A percentile compares a stretch with the other conserved stretches of the same genome.
Conservation (phyloP, 2,329 filamentous ascomycete species). For the Botrytis tulipae region DNA sequence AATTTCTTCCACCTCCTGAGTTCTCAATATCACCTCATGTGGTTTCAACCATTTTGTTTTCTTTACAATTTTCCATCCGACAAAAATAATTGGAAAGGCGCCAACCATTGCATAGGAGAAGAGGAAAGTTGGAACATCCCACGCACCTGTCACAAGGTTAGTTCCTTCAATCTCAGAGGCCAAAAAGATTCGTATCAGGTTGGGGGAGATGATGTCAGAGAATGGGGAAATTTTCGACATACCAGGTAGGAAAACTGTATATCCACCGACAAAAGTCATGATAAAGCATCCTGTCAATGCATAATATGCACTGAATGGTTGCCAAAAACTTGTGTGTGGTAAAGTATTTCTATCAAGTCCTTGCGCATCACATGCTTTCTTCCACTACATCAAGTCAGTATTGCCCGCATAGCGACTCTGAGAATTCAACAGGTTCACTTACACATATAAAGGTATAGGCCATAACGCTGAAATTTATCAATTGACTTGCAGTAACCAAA, state of each 20-base stretch:
- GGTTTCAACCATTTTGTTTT: conserved; percentile 52
- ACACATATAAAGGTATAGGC: conserved; percentile 51
- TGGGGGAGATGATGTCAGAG: too few relatives aligned
- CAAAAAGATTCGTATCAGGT: neutral
- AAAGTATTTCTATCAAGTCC: conserved; percentile 42
- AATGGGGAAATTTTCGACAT: neutral
- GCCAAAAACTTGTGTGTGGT: conserved; percentile 54
- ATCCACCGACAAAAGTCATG: conserved; percentile 62
- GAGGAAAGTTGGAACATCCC: conserved; percentile 60
- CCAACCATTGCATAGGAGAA: conserved; percentile 60
- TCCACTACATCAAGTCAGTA: conserved; percentile 44
- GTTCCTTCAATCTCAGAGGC: neutral
- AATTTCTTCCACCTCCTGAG: conserved; percentile 57
- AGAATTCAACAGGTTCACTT: neutral
- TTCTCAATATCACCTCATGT: conserved; percentile 52
- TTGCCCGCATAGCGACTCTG: neutral
- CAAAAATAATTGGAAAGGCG: conserved; percentile 57
- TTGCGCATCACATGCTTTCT: conserved; percentile 48
- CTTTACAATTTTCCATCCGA: conserved; percentile 60
- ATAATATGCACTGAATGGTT: conserved; percentile 57
- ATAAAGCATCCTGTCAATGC: conserved; percentile 51
- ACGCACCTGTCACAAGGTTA: conserved; percentile 39
- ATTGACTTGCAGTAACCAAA: conserved; percentile 52
- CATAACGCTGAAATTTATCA: conserved; percentile 54
- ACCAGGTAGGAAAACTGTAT: conserved; percentile 57